A percentile compares a stretch with the other conserved stretches of the same genome.
Evolutionary conservation across 148 eudicot genomes (phyloP).

Genomic region (Amaranthus palmeri): DNA sequence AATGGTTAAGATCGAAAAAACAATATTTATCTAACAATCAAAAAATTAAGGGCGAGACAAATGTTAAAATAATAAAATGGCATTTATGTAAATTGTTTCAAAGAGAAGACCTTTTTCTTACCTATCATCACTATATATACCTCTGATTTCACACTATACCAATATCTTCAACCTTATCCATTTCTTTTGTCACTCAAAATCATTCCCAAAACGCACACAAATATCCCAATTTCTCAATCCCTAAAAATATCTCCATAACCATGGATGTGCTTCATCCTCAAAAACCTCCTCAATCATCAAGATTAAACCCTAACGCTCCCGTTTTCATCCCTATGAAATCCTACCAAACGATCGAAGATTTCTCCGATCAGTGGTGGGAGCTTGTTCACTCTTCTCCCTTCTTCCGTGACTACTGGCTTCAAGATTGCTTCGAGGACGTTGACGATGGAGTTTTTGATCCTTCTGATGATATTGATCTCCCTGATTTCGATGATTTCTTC

Average conservation of each 20-base stretch:
- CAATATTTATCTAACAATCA: too few relatives aligned
- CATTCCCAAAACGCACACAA: neutral
- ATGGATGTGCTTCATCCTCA: constrained; percentile 42
- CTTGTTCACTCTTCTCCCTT: constrained; percentile 73
- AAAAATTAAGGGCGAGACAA: too few relatives aligned
- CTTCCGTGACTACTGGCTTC: constrained; percentile 92
- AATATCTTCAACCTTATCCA: too few relatives aligned
- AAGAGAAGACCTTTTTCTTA: too few relatives aligned
- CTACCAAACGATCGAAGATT: constrained; percentile 67
- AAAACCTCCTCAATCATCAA: constrained; percentile 15
- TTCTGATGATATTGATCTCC: constrained; percentile 27
- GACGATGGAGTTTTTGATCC: constrained; percentile 16
- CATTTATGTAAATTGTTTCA: too few relatives aligned
- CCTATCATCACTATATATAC: too few relatives aligned
- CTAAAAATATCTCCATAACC: constrained; percentile 7
- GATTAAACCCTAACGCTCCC: constrained; percentile 78
- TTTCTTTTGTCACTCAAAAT: too few relatives aligned
- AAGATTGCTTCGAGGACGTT: constrained; percentile 54
- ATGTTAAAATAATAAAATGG: too few relatives aligned
- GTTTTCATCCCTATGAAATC: constrained; percentile 70
- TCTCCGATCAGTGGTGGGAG: constrained; percentile 81
- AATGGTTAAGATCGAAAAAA: too few relatives aligned
- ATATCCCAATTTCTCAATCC: neutral
- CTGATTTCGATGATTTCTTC: constrained; percentile 39
- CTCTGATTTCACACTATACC: too few relatives aligned